Conservation (phyloP, 2,329 filamentous ascomycete genomes). For the Uncinocarpus reesii region DNA sequence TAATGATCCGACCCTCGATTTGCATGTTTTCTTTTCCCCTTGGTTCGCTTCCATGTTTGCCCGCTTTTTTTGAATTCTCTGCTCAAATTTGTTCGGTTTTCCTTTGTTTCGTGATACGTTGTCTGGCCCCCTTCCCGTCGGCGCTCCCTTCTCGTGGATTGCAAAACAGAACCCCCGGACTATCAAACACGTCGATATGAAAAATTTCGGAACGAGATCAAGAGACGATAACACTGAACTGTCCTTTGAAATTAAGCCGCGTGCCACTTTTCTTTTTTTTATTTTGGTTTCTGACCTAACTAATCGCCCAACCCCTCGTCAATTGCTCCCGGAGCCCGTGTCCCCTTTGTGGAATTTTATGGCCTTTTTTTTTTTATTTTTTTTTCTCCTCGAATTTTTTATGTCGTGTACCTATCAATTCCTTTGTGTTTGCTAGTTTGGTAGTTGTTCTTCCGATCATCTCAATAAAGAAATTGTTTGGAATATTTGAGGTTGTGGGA, state of each 20-base stretch:
- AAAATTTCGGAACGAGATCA: slow-evolving; percentile 7
- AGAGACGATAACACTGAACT: neutral
- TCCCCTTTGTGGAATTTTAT: too few relatives aligned
- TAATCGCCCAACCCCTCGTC: too few relatives aligned
- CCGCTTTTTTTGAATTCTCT: neutral
- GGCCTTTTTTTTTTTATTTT: slow-evolving; percentile 22
- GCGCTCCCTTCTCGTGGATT: too few relatives aligned
- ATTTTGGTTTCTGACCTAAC: slow-evolving; percentile 3
- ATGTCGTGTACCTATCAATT: slow-evolving; percentile 7
- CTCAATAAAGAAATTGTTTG: slow-evolving; percentile 4
- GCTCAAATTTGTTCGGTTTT: neutral
- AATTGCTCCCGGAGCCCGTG: slow-evolving; percentile 21
- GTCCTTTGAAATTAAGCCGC: neutral
- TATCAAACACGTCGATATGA: neutral
- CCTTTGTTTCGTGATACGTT: neutral
- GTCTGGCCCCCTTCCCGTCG: neutral
- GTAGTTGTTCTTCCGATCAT: neutral
- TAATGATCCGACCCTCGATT: slow-evolving; percentile 1
- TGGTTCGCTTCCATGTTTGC: slow-evolving; percentile 1
- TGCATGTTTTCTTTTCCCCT: slow-evolving; percentile 12
- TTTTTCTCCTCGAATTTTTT: slow-evolving; percentile 7
- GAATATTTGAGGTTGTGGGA: neutral
- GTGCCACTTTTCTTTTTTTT: slow-evolving; percentile 1
- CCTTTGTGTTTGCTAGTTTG: slow-evolving; percentile 12
- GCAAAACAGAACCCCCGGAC: slow-evolving; percentile 1